These are phyloP conservation scores for Chaetomium globosum DNA, from an alignment of 2,329 filamentous ascomycete species.

Conservation along the genomic window DNA sequence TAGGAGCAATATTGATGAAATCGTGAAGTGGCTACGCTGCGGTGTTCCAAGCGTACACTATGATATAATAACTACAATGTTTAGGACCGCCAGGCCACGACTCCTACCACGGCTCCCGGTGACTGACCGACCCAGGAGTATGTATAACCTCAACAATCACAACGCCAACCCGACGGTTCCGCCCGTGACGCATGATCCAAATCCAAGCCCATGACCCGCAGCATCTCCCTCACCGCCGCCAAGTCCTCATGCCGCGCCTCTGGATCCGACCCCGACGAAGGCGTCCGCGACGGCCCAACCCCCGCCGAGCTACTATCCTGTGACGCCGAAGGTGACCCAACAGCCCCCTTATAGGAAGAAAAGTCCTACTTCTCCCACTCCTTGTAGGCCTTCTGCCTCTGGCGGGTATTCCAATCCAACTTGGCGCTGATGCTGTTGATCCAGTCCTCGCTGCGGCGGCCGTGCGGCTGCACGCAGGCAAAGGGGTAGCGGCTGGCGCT, in stretches of 20 bases:
- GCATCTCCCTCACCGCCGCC: constrained; percentile 8
- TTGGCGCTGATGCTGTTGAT: constrained; percentile 79
- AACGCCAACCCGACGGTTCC: neutral
- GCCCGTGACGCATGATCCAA: neutral
- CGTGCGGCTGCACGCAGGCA: constrained; percentile 71
- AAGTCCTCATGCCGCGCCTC: neutral
- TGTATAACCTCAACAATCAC: neutral
- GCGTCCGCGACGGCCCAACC: neutral
- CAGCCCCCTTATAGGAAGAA: neutral
- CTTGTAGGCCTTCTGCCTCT: constrained; percentile 69
- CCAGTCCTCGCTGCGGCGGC: constrained; percentile 74
- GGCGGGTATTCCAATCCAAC: constrained; percentile 77
- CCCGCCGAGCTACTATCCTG: neutral
- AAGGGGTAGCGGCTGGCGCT: constrained; percentile 80
- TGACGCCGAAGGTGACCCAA: no score
- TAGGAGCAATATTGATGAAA: neutral
- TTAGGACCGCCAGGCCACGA: neutral
- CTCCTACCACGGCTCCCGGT: no score
- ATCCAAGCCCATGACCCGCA: neutral
- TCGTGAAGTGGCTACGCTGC: neutral
- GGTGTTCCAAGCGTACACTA: neutral
- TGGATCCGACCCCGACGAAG: neutral
- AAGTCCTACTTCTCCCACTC: constrained; percentile 36
- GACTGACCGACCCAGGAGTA: neutral
- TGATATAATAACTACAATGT: neutral